Percentiles rank a stretch among this genome's conserved stretches.
Evolutionary conservation across 2,329 filamentous ascomycete species (phyloP).

Genomic region (Ceratocystis harringtonii): DNA sequence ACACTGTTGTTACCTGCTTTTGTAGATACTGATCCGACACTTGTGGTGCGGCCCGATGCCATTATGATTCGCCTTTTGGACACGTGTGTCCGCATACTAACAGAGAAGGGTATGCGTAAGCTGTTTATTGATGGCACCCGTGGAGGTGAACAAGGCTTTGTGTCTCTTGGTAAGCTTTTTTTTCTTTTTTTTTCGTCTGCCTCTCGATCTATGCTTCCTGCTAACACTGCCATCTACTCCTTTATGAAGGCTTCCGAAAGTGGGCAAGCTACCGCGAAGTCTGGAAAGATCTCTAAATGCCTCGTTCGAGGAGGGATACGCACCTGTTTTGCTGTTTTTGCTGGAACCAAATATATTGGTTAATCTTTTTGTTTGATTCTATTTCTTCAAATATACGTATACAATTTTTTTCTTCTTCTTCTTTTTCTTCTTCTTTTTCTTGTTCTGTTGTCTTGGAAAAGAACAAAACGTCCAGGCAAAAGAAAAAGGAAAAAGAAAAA

Average conservation of each 20-base stretch:
- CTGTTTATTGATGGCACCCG: constrained; percentile 43
- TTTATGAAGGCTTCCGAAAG: constrained; percentile 36
- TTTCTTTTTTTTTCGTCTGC: background rate
- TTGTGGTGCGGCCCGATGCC: constrained; percentile 32
- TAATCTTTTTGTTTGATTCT: background rate
- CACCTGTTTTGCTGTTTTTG: background rate
- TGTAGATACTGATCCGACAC: constrained; percentile 31
- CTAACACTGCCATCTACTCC: constrained; percentile 7
- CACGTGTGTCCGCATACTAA: constrained; percentile 34
- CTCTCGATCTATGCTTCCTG: background rate
- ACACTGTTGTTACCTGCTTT: background rate
- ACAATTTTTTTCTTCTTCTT: background rate
- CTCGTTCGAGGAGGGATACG: background rate
- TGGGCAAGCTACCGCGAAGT: constrained; percentile 44
- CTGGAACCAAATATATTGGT: background rate
- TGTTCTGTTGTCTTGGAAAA: background rate
- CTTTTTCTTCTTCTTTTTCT: background rate
- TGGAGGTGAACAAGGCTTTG: constrained; percentile 35
- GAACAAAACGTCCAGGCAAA: background rate
- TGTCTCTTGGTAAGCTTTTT: constrained; percentile 34
- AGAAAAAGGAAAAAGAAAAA: background rate
- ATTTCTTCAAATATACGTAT: background rate
- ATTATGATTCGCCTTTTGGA: constrained; percentile 40
- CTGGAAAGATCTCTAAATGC: constrained; percentile 30
- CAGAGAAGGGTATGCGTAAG: constrained; percentile 35